phyloP scores from a whole-genome alignment of 495 filamentous ascomycete genomes.

The Hypoxylon trugodes region DNA sequence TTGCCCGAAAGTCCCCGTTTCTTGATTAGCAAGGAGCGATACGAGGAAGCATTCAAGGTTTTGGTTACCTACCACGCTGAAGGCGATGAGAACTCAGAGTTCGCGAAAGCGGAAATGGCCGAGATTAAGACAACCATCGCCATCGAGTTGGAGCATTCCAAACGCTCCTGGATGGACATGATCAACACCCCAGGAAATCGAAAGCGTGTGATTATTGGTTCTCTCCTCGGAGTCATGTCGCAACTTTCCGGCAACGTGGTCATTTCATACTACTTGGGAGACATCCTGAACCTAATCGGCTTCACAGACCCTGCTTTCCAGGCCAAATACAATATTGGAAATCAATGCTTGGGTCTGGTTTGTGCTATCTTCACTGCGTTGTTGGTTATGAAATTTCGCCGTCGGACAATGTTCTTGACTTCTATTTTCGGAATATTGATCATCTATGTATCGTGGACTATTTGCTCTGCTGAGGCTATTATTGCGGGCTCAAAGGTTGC shows the following conservation, averaged over 20 bases:
- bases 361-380: slow-evolving; percentile 57
- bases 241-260: slow-evolving; percentile 73
- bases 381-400: slow-evolving; percentile 56
- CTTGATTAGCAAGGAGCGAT: slow-evolving; percentile 66
- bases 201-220: slow-evolving; percentile 63
- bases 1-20: slow-evolving; percentile 69
- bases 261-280: slow-evolving; percentile 63
- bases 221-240: slow-evolving; percentile 67
- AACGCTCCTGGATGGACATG: slow-evolving; percentile 64
- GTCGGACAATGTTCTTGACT: slow-evolving; percentile 62
- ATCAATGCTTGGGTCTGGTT: slow-evolving; percentile 59
- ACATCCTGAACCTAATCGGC: slow-evolving; percentile 52
- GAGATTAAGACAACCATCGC: slow-evolving; percentile 68
- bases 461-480: slow-evolving; percentile 58
- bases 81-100: slow-evolving; percentile 60
- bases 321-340: slow-evolving; percentile 62
- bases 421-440: slow-evolving; percentile 53
- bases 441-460: slow-evolving; percentile 62
- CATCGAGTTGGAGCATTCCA: slow-evolving; percentile 62
- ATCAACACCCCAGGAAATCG: slow-evolving; percentile 63
- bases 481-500: slow-evolving; percentile 47
- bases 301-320: slow-evolving; percentile 57
- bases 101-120: slow-evolving; percentile 67
- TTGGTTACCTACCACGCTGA: slow-evolving; percentile 70
- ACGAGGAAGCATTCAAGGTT: slow-evolving; percentile 65